Percentiles rank a stretch among this genome's conserved stretches.
These are phyloP conservation scores for Tilletia walkeri DNA, from an alignment of 1,284 basidiomycete genomes.

Conservation along the genomic window DNA sequence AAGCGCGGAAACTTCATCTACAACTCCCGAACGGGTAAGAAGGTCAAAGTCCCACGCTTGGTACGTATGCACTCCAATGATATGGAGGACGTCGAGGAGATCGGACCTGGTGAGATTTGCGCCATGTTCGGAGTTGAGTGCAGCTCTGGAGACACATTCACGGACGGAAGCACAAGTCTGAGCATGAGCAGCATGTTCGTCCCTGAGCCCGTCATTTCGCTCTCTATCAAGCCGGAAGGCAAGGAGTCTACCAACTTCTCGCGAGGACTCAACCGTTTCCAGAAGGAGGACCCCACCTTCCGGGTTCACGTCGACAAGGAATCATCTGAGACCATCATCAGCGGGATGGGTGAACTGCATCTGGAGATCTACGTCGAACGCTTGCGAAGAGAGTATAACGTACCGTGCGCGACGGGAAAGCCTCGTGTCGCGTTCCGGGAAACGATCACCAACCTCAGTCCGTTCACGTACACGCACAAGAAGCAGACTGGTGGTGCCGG, in stretches of 20 bases:
- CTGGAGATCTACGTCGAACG: slow-evolving; percentile 99
- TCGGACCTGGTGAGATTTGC: slow-evolving; percentile 98
- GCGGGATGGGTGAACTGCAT: slow-evolving; percentile 98
- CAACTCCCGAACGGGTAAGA: slow-evolving; percentile 94
- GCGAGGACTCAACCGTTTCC: slow-evolving; percentile 92
- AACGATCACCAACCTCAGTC: slow-evolving; percentile 76
- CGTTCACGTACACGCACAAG: slow-evolving; percentile 93
- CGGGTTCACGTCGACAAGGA: slow-evolving; percentile 91
- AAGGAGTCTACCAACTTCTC: slow-evolving; percentile 83
- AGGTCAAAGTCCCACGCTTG: slow-evolving; percentile 93
- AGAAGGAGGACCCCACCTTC: slow-evolving; percentile 99
- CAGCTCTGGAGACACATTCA: slow-evolving; percentile 97
- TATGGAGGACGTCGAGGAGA: slow-evolving; percentile 95
- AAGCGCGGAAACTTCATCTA: slow-evolving; percentile 81
- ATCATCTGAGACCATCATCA: slow-evolving; percentile 99
- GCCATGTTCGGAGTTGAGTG: slow-evolving; percentile 99
- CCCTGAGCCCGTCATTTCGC: slow-evolving; percentile 95
- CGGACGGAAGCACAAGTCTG: slow-evolving; percentile 57
- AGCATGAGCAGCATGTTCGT: slow-evolving; percentile 91
- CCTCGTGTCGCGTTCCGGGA: slow-evolving; percentile 97
- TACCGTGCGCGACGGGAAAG: slow-evolving; percentile 89
- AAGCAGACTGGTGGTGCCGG: slow-evolving; percentile 98
- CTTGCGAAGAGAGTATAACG: slow-evolving; percentile 96
- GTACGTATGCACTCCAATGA: slow-evolving; percentile 98
- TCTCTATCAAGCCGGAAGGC: slow-evolving; percentile 87